Evolutionary conservation across 140 eudicot species (phyloP).

Genomic region (Anethum foeniculum): DNA sequence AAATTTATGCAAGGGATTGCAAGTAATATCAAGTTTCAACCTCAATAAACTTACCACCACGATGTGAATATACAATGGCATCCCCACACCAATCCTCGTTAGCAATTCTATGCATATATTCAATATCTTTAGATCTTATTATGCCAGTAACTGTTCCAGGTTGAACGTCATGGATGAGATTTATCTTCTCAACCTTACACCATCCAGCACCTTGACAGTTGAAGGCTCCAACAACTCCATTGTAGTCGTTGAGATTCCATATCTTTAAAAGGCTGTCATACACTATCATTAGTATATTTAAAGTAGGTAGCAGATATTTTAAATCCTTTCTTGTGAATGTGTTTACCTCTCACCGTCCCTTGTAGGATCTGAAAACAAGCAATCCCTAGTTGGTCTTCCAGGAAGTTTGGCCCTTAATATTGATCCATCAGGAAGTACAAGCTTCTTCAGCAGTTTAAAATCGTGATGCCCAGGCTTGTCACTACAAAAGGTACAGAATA

Average conservation of each 20-base stretch:
- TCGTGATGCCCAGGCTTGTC: constrained; percentile 96
- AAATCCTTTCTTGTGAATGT: background rate
- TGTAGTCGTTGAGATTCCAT: constrained; percentile 69
- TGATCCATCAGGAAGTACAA: constrained; percentile 86
- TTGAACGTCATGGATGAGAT: constrained; percentile 51
- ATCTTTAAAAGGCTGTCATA: constrained; percentile 63
- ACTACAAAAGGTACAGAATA: constrained; percentile 28
- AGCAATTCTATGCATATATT: constrained; percentile 49
- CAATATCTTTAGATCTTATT: constrained; percentile 60
- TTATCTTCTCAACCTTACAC: constrained; percentile 69
- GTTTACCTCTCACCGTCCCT: constrained; percentile 70
- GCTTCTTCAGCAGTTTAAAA: constrained; percentile 63
- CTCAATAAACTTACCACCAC: constrained; percentile 32
- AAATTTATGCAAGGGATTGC: background rate
- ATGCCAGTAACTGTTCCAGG: constrained; percentile 56
- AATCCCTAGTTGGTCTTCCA: constrained; percentile 85
- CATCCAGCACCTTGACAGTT: constrained; percentile 98
- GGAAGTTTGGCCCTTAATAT: constrained; percentile 86
- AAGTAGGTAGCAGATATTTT: background rate
- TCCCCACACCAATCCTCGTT: constrained; percentile 64
- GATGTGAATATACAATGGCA: constrained; percentile 53
- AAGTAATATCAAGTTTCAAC: background rate
- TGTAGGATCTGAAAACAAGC: constrained; percentile 79
- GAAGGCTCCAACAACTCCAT: constrained; percentile 76
- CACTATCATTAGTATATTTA: background rate